A percentile compares a stretch with the other conserved stretches of the same genome.
phyloP scores from a whole-genome alignment of 805 yeast genomes.

The Barnettozyma californica region DNA sequence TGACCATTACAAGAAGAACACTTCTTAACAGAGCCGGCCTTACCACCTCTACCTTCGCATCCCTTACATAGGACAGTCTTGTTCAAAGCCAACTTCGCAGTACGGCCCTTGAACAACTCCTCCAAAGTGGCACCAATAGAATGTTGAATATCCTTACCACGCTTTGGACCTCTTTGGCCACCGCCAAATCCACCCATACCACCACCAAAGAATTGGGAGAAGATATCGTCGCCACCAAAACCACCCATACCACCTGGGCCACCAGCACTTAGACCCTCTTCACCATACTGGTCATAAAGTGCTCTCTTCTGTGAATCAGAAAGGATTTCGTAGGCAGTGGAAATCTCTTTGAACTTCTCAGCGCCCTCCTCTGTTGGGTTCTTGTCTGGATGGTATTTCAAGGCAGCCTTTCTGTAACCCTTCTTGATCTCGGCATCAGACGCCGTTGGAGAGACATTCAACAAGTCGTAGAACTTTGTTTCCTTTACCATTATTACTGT shows the following conservation, averaged over 20 bases:
- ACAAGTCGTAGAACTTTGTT: constrained; percentile 66
- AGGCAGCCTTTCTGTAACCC: constrained; percentile 77
- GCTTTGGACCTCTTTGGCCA: constrained; percentile 76
- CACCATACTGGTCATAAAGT: constrained; percentile 84
- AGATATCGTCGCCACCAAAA: constrained; percentile 67
- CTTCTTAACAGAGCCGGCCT: constrained; percentile 79
- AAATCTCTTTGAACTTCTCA: constrained; percentile 88
- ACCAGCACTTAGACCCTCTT: constrained; percentile 82
- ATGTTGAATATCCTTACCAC: constrained; percentile 90
- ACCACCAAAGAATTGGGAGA: constrained; percentile 83
- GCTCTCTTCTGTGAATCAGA: constrained; percentile 87
- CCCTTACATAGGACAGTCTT: constrained; percentile 82
- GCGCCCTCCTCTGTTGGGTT: constrained; percentile 86
- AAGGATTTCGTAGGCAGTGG: constrained; percentile 84
- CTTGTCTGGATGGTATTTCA: constrained; percentile 81
- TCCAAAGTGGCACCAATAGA: constrained; percentile 80
- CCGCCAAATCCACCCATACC: constrained; percentile 39
- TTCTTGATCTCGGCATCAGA: constrained; percentile 69
- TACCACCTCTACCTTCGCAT: constrained; percentile 97
- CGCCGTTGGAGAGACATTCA: constrained; percentile 70
- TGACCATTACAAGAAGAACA: constrained; percentile 87
- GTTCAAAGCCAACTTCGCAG: constrained; percentile 88
- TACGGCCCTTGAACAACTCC: constrained; percentile 90
- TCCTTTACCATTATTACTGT: constrained; percentile 59
- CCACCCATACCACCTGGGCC: constrained; percentile 69